Evolutionary conservation across 2,329 filamentous ascomycete species (phyloP), one percentile per base, ranked within the genome.

Genomic region (Fusarium concolor): DNA sequence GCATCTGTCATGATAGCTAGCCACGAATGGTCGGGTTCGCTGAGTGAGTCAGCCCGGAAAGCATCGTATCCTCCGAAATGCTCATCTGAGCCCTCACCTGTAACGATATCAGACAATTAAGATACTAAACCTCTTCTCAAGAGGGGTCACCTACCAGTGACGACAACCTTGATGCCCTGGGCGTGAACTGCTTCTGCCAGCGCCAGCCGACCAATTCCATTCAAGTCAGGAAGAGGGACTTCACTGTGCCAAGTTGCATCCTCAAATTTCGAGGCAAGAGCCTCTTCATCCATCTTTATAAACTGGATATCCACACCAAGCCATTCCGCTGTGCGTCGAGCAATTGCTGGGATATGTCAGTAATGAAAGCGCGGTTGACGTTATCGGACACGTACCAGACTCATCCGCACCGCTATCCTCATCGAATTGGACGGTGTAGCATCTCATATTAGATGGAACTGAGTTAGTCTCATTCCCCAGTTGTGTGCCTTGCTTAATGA

Each of bases 241-340:
- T 56, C 44, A 11, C 53, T 56, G 15, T 56, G 33, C 53, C 44
- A 56, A 2, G 44, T 56, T 1, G 53, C 49, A 3, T 56, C 53
- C 22, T 56, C 44, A 14, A 56, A 56, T 3, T 35, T 35, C 3
- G 44, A 17, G 3, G 38, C 53, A 1, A 56, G 44, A 5, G 53
- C 53, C 4, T 41, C 53, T 41, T 56, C 44, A 17, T 56, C 53
- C 44, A 56, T 56, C 10, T 56, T 56, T 10, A 56, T 44, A 6
- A 56, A 20, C 26, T 56, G 35, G 5, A 56, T 56, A 5, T 56
- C 44, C 1, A 56, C 44, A 3, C 53, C 53, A 6, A 56, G 33
- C 35, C 37, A 56, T 3, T 56, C 53, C 3, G 53, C 35, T 2
- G 53, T 56, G 3, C 44, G 44, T 8, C 26, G 26, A 17, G 53